These are phyloP conservation scores for Yamadazyma pseudoaaseri DNA, from an alignment of 1,139 yeast species.

Conservation along the genomic window DNA sequence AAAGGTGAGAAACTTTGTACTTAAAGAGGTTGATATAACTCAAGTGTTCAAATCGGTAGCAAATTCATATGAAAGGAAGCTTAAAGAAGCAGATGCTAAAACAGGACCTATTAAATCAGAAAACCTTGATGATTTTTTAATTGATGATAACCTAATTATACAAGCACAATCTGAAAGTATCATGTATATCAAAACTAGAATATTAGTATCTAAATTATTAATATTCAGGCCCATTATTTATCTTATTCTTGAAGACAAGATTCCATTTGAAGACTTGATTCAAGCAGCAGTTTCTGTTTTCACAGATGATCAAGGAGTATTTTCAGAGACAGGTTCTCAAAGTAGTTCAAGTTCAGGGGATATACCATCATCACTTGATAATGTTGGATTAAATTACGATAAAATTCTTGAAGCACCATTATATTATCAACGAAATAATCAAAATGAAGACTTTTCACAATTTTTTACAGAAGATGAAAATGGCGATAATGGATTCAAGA, in stretches of 20 bases:
- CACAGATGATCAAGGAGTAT: slow-evolving; percentile 6
- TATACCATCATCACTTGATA: slow-evolving; percentile 10
- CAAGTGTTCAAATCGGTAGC: slow-evolving; percentile 32
- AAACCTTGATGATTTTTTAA: slow-evolving; percentile 31
- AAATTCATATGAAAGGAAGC: slow-evolving; percentile 20
- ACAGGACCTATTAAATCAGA: slow-evolving; percentile 20
- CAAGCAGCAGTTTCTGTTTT: slow-evolving; percentile 24
- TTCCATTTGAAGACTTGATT: slow-evolving; percentile 24
- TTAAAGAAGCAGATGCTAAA: slow-evolving; percentile 10
- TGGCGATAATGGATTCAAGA: slow-evolving; percentile 10
- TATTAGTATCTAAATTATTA: slow-evolving; percentile 31
- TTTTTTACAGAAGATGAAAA: slow-evolving; percentile 20
- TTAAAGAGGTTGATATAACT: slow-evolving; percentile 34
- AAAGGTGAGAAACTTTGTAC: slow-evolving; percentile 30
- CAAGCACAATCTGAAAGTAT: slow-evolving; percentile 39
- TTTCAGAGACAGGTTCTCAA: slow-evolving; percentile 5
- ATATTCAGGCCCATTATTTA: slow-evolving; percentile 38
- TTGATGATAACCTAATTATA: slow-evolving; percentile 34
- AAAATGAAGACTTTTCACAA: slow-evolving; percentile 34
- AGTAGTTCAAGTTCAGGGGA: slow-evolving; percentile 10
- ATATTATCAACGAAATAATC: slow-evolving; percentile 26
- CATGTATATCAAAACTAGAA: slow-evolving; percentile 40
- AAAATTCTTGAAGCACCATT: slow-evolving; percentile 30
- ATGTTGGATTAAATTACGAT: slow-evolving; percentile 23
- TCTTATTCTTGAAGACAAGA: slow-evolving; percentile 32